These are phyloP conservation scores for Agapanthus africanus DNA, from an alignment of 106 monocot genomes.

Conservation along the genomic window DNA sequence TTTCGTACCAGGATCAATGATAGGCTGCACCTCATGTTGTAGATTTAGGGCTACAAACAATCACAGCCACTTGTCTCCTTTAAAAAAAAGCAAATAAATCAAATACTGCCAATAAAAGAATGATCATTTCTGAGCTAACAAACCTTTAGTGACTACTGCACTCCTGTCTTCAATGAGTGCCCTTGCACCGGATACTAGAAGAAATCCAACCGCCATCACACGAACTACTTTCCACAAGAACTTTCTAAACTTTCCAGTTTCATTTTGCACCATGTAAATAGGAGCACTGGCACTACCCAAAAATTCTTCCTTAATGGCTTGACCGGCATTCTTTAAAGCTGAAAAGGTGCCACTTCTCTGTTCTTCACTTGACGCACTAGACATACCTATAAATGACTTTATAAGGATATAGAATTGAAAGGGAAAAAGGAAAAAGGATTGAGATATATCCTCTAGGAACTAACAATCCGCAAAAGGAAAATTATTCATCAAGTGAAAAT, in stretches of 20 bases:
- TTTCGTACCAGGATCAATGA: conserved; percentile 82
- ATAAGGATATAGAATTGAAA: no score
- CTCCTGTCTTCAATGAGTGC: conserved; percentile 88
- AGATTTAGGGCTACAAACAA: conserved; percentile 63
- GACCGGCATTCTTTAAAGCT: conserved; percentile 57
- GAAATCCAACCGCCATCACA: conserved; percentile 67
- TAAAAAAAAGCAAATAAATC: not conserved
- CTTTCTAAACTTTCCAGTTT: conserved; percentile 76
- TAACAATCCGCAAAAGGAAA: no score
- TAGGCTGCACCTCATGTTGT: conserved; percentile 94
- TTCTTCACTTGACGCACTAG: conserved; percentile 48
- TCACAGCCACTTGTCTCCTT: not conserved
- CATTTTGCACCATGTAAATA: conserved; percentile 84
- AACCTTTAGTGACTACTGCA: conserved; percentile 97
- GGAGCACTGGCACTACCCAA: conserved; percentile 83
- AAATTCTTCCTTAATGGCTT: conserved; percentile 47
- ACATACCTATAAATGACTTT: conserved; percentile 32
- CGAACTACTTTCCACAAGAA: conserved; percentile 84
- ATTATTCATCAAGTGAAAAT: no score
- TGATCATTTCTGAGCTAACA: not conserved
- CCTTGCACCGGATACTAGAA: conserved; percentile 85
- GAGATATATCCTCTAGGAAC: no score
- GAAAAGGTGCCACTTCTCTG: conserved; percentile 20
- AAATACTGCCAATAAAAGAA: not conserved
- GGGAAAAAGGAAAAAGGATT: no score